Conservation (phyloP, 306 rosid genomes). For the Vigna radiata region DNA sequence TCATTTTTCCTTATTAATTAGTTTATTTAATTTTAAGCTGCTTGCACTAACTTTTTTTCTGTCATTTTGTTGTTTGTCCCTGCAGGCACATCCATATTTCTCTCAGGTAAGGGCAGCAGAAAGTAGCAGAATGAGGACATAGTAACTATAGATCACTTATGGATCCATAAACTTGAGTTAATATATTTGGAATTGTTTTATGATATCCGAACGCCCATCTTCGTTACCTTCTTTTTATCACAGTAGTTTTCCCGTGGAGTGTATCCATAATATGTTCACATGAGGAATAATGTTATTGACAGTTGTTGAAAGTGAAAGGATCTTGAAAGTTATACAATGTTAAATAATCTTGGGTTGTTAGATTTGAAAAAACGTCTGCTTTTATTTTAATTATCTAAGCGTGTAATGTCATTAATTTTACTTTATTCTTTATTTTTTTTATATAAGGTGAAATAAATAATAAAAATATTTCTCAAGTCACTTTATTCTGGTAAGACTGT, state of each 20-base stretch:
- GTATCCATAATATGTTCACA: slow-evolving; percentile 28
- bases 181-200: slow-evolving; percentile 53
- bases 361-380: not conserved
- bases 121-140: slow-evolving; percentile 82
- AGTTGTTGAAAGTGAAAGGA: slow-evolving; percentile 14
- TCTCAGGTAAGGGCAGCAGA: slow-evolving; percentile 93
- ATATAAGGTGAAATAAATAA: too few relatives aligned
- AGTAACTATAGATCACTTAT: slow-evolving; percentile 34
- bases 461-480: too few relatives aligned
- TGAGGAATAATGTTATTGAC: slow-evolving; percentile 32
- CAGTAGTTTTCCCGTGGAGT: slow-evolving; percentile 36
- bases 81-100: slow-evolving; percentile 83
- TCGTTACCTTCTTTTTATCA: slow-evolving; percentile 22
- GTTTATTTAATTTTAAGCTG: not conserved
- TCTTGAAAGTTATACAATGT: not conserved
- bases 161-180: slow-evolving; percentile 43
- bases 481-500: too few relatives aligned
- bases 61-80: not conserved
- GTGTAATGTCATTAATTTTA: too few relatives aligned
- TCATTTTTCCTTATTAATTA: not conserved
- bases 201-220: slow-evolving; percentile 32
- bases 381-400: too few relatives aligned
- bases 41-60: slow-evolving; percentile 13
- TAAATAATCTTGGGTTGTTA: not conserved
- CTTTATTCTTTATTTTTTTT: not conserved